These are phyloP conservation scores for Globisporangium parvum DNA, from an alignment of 352 stramenopile species.

Conservation along the genomic window DNA sequence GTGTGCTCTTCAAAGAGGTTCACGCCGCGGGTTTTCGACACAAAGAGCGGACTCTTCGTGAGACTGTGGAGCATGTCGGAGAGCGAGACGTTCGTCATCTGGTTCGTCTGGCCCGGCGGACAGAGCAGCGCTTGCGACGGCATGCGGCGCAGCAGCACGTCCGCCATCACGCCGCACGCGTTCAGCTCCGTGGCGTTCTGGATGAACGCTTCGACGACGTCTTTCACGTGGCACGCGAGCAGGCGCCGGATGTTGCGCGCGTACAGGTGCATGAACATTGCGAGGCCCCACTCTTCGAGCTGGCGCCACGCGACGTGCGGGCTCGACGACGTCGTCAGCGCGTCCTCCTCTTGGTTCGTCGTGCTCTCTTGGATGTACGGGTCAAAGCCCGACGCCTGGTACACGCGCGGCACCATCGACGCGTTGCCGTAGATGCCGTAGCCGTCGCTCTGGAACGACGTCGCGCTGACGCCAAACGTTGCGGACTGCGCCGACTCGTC, in stretches of 20 bases:
- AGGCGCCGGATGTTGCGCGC: slow-evolving; percentile 76
- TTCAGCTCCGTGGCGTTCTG: slow-evolving; percentile 79
- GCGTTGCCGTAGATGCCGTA: slow-evolving; percentile 69
- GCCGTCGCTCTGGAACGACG: slow-evolving; percentile 48
- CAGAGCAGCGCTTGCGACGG: slow-evolving; percentile 72
- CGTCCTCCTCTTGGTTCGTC: slow-evolving; percentile 63
- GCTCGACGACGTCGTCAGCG: slow-evolving; percentile 65
- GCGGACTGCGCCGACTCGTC: slow-evolving; percentile 48
- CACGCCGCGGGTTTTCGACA: slow-evolving; percentile 66
- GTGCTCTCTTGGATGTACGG: slow-evolving; percentile 54
- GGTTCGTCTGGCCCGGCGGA: slow-evolving; percentile 58
- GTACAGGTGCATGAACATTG: slow-evolving; percentile 86
- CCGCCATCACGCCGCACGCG: slow-evolving; percentile 69
- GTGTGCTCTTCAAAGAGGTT: slow-evolving; percentile 79
- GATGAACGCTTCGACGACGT: slow-evolving; percentile 75
- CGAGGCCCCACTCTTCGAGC: slow-evolving; percentile 66
- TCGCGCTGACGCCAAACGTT: slow-evolving; percentile 32
- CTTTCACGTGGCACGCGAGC: slow-evolving; percentile 80
- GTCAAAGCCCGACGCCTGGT: slow-evolving; percentile 81
- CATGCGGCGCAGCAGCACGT: slow-evolving; percentile 66
- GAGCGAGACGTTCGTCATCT: slow-evolving; percentile 82
- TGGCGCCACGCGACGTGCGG: slow-evolving; percentile 71
- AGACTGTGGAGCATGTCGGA: slow-evolving; percentile 66
- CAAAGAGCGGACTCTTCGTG: slow-evolving; percentile 62
- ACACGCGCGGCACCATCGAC: slow-evolving; percentile 66